Conservation (phyloP, 140 eudicot genomes). For the Erigeron philadelphicus region DNA sequence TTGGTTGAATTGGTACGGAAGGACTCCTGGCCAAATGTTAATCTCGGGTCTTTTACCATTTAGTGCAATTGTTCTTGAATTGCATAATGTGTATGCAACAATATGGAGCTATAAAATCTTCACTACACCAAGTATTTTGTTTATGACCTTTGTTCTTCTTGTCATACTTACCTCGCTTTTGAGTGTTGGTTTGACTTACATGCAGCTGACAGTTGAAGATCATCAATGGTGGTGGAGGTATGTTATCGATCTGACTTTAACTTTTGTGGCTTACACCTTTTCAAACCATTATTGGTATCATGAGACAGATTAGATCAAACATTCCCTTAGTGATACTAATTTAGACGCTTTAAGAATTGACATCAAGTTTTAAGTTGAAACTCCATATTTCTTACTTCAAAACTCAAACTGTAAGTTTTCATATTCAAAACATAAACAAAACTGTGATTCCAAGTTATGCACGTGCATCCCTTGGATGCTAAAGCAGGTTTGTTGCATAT, state of each 20-base stretch:
- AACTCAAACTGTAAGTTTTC: constrained; percentile 2
- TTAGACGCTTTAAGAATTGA: background rate
- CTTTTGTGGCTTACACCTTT: background rate
- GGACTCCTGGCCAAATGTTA: constrained; percentile 69
- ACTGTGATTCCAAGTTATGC: background rate
- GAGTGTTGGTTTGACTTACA: constrained; percentile 72
- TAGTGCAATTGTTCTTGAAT: constrained; percentile 73
- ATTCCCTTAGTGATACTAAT: background rate
- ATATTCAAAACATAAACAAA: background rate
- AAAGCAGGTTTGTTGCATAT: background rate
- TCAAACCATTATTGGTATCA: background rate
- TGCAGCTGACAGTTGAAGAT: constrained; percentile 72
- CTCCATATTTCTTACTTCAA: constrained; percentile 3
- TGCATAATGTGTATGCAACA: constrained; percentile 70
- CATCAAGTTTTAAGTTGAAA: background rate
- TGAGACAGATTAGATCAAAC: background rate
- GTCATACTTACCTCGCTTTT: constrained; percentile 48
- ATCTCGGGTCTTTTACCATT: constrained; percentile 82
- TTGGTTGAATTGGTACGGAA: constrained; percentile 54
- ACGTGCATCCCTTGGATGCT: background rate
- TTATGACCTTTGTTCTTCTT: constrained; percentile 50
- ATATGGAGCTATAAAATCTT: constrained; percentile 77
- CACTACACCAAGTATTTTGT: constrained; percentile 47
- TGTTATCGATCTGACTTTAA: constrained; percentile 23
- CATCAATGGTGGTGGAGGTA: constrained; percentile 97